These are phyloP conservation scores for Nicotiana benthamiana DNA, from an alignment of 257 asterid species.

Conservation along the genomic window DNA sequence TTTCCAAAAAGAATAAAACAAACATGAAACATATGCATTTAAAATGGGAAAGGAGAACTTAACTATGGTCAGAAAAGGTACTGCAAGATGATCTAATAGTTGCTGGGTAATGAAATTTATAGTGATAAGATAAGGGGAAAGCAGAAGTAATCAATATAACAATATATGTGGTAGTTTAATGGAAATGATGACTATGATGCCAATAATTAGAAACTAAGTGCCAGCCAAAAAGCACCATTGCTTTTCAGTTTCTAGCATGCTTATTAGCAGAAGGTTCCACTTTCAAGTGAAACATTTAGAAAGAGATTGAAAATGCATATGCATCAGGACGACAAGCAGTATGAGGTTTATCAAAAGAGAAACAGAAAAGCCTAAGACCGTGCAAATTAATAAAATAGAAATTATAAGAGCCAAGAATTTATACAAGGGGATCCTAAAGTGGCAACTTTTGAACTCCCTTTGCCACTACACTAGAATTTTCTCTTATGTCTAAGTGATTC, in stretches of 20 bases:
- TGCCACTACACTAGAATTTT: no score
- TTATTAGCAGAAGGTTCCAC: background rate
- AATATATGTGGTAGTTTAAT: background rate
- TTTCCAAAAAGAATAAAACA: background rate
- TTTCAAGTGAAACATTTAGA: background rate
- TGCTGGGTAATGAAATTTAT: background rate
- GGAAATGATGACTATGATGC: background rate
- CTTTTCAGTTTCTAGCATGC: background rate
- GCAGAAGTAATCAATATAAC: background rate
- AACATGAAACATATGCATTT: background rate
- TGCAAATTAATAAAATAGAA: background rate
- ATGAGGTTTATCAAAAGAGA: background rate
- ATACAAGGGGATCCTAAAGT: no score
- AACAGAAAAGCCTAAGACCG: background rate
- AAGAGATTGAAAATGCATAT: background rate
- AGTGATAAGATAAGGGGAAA: background rate
- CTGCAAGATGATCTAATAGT: background rate
- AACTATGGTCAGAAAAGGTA: background rate
- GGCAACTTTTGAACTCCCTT: no score
- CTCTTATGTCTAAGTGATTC: no score
- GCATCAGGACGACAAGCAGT: background rate
- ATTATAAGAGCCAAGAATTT: background rate
- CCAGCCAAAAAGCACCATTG: background rate
- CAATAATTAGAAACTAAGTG: background rate
- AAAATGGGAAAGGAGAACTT: background rate